A percentile compares a stretch with the other conserved stretches of the same genome.
These are phyloP conservation scores for Heliamphora pulchella DNA, from an alignment of 179 eudicot genomes.

Conservation along the genomic window DNA sequence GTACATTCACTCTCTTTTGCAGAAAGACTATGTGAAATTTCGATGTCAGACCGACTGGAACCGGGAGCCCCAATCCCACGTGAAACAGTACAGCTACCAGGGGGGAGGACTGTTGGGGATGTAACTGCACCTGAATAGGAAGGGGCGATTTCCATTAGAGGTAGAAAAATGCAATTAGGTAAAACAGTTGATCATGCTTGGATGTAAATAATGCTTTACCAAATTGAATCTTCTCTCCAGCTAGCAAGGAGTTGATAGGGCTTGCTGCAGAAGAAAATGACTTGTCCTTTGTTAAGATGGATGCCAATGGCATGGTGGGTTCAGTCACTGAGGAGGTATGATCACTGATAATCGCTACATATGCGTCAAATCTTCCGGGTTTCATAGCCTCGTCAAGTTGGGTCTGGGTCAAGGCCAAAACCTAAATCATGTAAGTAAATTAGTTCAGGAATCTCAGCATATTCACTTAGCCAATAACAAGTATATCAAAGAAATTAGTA, in stretches of 20 bases:
- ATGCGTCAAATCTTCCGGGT: constrained; percentile 54
- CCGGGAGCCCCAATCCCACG: constrained; percentile 56
- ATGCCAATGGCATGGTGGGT: constrained; percentile 42
- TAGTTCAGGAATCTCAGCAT: constrained; percentile 4
- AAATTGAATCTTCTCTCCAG: constrained; percentile 97
- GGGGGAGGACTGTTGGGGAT: constrained; percentile 66
- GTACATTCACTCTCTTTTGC: constrained; percentile 33
- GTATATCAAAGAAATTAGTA: neutral
- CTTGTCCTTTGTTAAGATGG: constrained; percentile 49
- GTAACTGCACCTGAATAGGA: constrained; percentile 79
- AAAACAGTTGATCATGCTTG: constrained; percentile 1
- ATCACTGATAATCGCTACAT: constrained; percentile 37
- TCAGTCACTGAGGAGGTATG: constrained; percentile 36
- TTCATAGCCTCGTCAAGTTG: constrained; percentile 93
- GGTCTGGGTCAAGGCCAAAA: constrained; percentile 77
- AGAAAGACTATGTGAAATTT: constrained; percentile 37
- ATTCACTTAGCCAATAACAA: neutral
- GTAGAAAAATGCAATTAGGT: neutral
- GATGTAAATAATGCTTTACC: constrained; percentile 39
- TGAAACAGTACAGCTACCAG: constrained; percentile 45
- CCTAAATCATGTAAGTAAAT: constrained; percentile 31
- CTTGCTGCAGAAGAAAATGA: constrained; percentile 54
- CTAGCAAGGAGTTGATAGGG: constrained; percentile 85
- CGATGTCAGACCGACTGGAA: constrained; percentile 49
- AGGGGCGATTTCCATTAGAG: neutral